These are phyloP conservation scores for Aspergillus sp. DNA, from an alignment of 2,329 filamentous ascomycete genomes.

Conservation along the genomic window DNA sequence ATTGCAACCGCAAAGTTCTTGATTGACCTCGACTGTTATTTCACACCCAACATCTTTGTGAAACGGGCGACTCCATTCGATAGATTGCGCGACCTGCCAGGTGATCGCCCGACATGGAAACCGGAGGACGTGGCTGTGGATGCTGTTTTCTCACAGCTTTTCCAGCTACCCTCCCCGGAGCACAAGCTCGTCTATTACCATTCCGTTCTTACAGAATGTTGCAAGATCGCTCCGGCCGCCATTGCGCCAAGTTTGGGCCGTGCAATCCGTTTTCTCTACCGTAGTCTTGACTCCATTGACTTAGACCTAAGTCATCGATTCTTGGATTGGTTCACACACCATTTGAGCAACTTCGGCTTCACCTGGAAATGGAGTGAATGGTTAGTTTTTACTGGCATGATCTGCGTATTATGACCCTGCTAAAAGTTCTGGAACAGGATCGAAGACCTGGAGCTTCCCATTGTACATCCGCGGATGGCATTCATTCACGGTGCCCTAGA, in stretches of 20 bases:
- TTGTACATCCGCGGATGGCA: constrained; percentile 83
- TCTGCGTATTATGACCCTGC: constrained; percentile 1
- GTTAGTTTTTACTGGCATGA: constrained; percentile 46
- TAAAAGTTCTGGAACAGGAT: constrained; percentile 50
- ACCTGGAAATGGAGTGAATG: constrained; percentile 99
- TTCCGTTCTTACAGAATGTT: constrained; percentile 88
- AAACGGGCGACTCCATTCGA: constrained; percentile 93
- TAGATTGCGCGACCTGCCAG: constrained; percentile 67
- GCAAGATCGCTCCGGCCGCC: constrained; percentile 93
- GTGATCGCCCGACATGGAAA: constrained; percentile 81
- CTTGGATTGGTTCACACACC: constrained; percentile 96
- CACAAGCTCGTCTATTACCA: constrained; percentile 98
- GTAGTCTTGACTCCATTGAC: constrained; percentile 78
- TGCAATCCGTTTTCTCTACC: constrained; percentile 89
- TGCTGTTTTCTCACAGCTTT: constrained; percentile 92
- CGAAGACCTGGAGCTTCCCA: constrained; percentile 75
- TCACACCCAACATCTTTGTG: constrained; percentile 83
- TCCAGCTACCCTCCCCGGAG: constrained; percentile 81
- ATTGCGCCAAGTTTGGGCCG: constrained; percentile 91
- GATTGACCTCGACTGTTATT: constrained; percentile 94
- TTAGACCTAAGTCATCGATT: constrained; percentile 84
- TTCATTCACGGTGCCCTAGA: constrained; percentile 90
- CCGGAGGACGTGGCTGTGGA: constrained; percentile 97
- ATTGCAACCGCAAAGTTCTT: constrained; percentile 82
- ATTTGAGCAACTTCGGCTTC: constrained; percentile 98